Base-by-base conservation (phyloP, 75 land plant species). In the Pinus tabuliformis region DNA sequence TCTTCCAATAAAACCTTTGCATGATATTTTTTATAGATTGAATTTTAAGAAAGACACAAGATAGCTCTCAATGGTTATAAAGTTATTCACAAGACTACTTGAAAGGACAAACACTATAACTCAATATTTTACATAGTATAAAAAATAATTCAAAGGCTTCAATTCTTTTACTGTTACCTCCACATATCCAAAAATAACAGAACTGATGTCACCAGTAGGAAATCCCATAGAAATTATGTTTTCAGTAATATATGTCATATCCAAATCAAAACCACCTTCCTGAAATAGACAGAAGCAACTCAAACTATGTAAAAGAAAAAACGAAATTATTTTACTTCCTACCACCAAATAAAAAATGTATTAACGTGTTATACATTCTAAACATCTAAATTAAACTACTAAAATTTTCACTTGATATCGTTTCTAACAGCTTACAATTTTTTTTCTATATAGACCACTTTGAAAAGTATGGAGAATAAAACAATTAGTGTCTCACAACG, bases 1-100 rank as follows among this genome's bases (percentile, higher is more conserved):
- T 97, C 99, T 78, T 97, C 99, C 99, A n/a, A n/a, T 97, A 97
- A 45, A 97, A 95, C 1, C 99, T 98, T 98, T 97, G 86, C 58
- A 82, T 6, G 21, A 54, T 28, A 21, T 26, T 39, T 73, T 24
- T 6, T 36, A 54, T 15, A 5, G 6, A 73, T 56, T 49, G 20
- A 57, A n/a, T 21, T 58, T 24, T 8, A 6, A 49, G 4, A 61
- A 28, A 64, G 3, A 73, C 5, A 0, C 24, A 73, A 11, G 26
- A 77, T 75, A 75, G n/a, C 42, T 16, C n/a, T 16, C 73, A 57
- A 57, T 56, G 33, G 28, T 45, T 52, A 12, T 33, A 57, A 8
- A 39, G 16, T 21, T 24, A 58, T 68, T 58, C 28, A 18, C 60
- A 54, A 36, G 56, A 20, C 37, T 63, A 65, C 70, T 22, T 30